Conservation (phyloP, 2,329 filamentous ascomycete genomes). For the Cladophialophora exuberans region DNA sequence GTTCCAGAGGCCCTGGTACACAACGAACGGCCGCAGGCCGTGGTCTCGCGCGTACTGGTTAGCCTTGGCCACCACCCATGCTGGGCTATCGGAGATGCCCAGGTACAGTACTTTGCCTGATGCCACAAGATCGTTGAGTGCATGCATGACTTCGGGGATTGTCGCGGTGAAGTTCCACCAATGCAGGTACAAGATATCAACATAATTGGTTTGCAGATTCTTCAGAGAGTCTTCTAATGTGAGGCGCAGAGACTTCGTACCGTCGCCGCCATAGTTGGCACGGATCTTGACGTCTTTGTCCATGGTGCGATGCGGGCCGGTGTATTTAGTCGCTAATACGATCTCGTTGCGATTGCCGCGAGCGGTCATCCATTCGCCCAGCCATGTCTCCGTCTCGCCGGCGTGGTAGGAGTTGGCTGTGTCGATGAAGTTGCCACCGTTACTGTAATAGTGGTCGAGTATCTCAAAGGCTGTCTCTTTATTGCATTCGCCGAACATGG, state of each 20-base stretch:
- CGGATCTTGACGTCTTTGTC: constrained; percentile 38
- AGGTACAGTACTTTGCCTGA: constrained; percentile 70
- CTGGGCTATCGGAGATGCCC: constrained; percentile 50
- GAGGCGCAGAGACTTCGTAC: constrained; percentile 38
- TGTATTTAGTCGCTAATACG: constrained; percentile 60
- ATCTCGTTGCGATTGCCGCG: constrained; percentile 53
- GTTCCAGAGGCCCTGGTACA: constrained; percentile 69
- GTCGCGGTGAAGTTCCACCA: constrained; percentile 67
- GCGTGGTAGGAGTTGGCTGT: constrained; percentile 50
- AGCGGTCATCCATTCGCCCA: constrained; percentile 56
- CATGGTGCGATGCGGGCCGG: constrained; percentile 40
- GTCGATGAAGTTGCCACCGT: constrained; percentile 57
- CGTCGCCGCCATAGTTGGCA: constrained; percentile 48
- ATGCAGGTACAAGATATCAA: constrained; percentile 42
- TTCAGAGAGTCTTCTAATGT: constrained; percentile 38
- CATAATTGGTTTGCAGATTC: constrained; percentile 41
- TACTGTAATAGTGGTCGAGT: constrained; percentile 50
- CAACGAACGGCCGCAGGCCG: constrained; percentile 68
- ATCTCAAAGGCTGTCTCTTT: constrained; percentile 51
- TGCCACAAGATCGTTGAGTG: constrained; percentile 62
- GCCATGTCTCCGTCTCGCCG: constrained; percentile 52
- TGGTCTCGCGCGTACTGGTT: constrained; percentile 66
- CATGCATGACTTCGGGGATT: constrained; percentile 71
- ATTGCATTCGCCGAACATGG: constrained; percentile 38
- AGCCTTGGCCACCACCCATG: constrained; percentile 46